Base-by-base conservation (phyloP, 306 rosid species). In the Delonix regia region DNA sequence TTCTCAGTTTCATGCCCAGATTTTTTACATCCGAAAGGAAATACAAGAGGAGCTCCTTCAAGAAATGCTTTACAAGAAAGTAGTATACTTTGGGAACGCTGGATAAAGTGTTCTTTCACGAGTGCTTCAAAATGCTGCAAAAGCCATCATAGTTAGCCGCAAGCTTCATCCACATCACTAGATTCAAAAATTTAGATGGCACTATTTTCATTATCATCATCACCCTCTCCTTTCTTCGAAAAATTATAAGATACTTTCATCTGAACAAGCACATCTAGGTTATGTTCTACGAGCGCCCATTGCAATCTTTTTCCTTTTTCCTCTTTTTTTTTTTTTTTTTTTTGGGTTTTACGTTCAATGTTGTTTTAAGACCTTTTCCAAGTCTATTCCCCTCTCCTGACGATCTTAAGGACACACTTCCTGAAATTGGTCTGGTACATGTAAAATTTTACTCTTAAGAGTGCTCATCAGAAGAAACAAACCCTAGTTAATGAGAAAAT, bases 61-160 rank as follows among this genome's bases (percentile, higher is more conserved):
- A 90, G 86, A 71, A 80, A 93, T 6, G 91, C 93, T 82, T 89
- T 83, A 56, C 96, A 91, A 53, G 99, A 93, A 71, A 73, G 28
- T 41, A 93, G 87, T 84, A 96, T 90, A 57, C 80, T 78, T 16
- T 78, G 75, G 2, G 92, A 69, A n/a, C 90, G 87, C 16, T 41
- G 86, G 67, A 69, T 79, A 67, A 93, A 93, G 85, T 96, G 98
- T 64, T 91, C 93, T 71, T 84, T 87, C 85, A 96, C 94, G 34
- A 96, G 88, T 61, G 82, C 84, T 85, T 90, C 96, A 44, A 91
- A 96, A 85, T 91, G 94, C 99, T 96, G 93, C 87, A 83, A 77
- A 36, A 80, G 53, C 45, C 71, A 74, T 86, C 69, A 65, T 36
- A 38, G 63, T 78, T 71, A 76, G 65, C n/a, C n/a, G 59, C 59